A percentile compares a stretch with the other conserved stretches of the same genome.
Conservation (phyloP, 1,139 yeast species). For the Candida tunisiensis region DNA sequence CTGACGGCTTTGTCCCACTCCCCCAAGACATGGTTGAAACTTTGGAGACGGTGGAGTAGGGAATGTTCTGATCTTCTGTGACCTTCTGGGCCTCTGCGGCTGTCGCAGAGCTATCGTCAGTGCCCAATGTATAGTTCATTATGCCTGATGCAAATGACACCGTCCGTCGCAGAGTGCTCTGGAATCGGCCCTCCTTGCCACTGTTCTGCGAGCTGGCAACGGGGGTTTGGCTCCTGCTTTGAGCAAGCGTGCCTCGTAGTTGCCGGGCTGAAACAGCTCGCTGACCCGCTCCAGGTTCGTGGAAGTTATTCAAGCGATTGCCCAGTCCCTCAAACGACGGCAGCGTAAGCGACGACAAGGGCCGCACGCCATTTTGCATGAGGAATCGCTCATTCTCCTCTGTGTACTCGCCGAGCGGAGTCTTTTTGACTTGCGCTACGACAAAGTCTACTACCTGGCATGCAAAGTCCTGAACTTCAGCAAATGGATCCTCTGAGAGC, state of each 20-base stretch:
- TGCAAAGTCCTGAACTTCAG: constrained; percentile 63
- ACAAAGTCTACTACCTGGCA: constrained; percentile 63
- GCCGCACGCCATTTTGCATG: constrained; percentile 3
- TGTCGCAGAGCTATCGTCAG: constrained; percentile 4
- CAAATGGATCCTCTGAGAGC: constrained; percentile 77
- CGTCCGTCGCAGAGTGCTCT: constrained; percentile 17
- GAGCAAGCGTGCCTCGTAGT: no score
- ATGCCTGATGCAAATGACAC: constrained; percentile 21
- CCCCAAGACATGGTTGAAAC: no score
- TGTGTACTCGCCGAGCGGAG: constrained; percentile 30
- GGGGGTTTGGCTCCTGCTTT: neutral
- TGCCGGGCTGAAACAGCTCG: no score
- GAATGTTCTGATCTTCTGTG: no score
- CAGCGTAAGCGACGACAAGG: neutral
- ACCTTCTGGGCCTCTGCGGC: neutral
- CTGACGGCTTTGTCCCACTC: neutral
- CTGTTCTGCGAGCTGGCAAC: neutral
- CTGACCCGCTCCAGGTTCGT: no score
- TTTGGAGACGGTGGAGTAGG: no score
- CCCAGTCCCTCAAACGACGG: neutral
- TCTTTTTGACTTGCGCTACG: constrained; percentile 41
- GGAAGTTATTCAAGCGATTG: no score
- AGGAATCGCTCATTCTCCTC: constrained; percentile 3
- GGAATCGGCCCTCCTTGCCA: constrained; percentile 5
- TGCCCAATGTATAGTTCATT: constrained; percentile 17